Base-by-base conservation (phyloP, 2,329 filamentous ascomycete species). In the Calonectria hongkongensis region DNA sequence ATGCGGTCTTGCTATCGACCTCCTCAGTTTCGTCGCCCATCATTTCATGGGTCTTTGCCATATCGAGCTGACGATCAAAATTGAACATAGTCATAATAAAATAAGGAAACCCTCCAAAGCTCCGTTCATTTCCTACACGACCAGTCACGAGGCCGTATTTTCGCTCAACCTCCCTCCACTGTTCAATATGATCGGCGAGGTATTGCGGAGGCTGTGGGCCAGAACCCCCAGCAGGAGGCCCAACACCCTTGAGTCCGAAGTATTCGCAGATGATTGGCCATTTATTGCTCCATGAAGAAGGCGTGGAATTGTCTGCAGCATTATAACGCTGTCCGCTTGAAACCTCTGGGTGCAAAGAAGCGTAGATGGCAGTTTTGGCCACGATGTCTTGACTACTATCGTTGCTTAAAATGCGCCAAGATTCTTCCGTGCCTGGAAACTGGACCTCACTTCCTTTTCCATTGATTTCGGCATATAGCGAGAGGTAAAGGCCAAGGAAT, bases 211-310 rank as follows among this genome's bases (percentile, higher is more conserved):
- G 82, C 60, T 84, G 79, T 9, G 81, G 82, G 0, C 80, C 82
- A 33, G 75, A 76, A 9, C 79, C 79, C 3, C 77, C 79, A 4
- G 71, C 45, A 9, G 80, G 80, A 8, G 83, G 81, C 3, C 76
- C 73, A 9, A 83, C 83, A 1, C 86, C 86, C 73, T 84, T 84
- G 47, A 88, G 78, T 3, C 85, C 84, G 79, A 88, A 88, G 74
- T 87, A 87, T 8, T 84, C 81, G 75, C 84, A 86, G 54, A 87
- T 84, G 7, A 86, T 75, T 3, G 86, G 85, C 86, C 86, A 88
- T 75, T 87, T 87, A 13, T 79, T 75, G 18, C 81, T 82, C 86
- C 86, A 88, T 2, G 81, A 83, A 6, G 76, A 77, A 1, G 83
- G 78, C 39, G 80, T 73, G 39, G 82, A 79, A 65, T 81, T 83